These are phyloP conservation scores for Tulasnella sp. DNA, from an alignment of 768 basidiomycete genomes.

Conservation along the genomic window DNA sequence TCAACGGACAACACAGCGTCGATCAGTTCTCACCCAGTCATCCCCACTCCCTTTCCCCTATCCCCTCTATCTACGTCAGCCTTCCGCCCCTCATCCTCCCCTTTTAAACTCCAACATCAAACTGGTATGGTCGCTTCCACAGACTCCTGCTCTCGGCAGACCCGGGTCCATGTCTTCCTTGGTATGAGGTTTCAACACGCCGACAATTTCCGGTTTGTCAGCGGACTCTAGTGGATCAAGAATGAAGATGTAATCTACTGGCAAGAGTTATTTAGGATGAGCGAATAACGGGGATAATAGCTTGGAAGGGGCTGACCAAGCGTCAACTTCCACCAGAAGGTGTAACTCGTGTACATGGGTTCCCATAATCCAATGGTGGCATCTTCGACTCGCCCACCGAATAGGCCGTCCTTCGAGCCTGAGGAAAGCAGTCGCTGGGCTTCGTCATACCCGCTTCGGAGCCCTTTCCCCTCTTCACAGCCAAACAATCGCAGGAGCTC, in stretches of 20 bases:
- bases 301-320: slow-evolving; percentile 54
- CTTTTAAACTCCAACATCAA: slow-evolving; percentile 64
- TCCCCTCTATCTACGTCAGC: too few species aligned
- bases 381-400: slow-evolving; percentile 53
- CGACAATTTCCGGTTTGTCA: slow-evolving; percentile 45
- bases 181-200: slow-evolving; percentile 65
- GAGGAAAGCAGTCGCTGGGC: slow-evolving; percentile 45
- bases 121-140: slow-evolving; percentile 86
- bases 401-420: slow-evolving; percentile 43
- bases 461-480: slow-evolving; percentile 29
- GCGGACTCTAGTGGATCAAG: slow-evolving; percentile 50
- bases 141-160: slow-evolving; percentile 75
- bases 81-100: background rate
- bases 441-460: slow-evolving; percentile 71
- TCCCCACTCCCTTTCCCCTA: too few species aligned
- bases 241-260: slow-evolving; percentile 87
- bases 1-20: too few species aligned
- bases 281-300: slow-evolving; percentile 22
- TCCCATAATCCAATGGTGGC: slow-evolving; percentile 54
- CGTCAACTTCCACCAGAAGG: slow-evolving; percentile 82
- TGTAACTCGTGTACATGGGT: slow-evolving; percentile 87
- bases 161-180: slow-evolving; percentile 66
- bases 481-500: slow-evolving; percentile 61
- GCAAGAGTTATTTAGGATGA: slow-evolving; percentile 19
- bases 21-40: too few species aligned